Evolutionary conservation across 257 asterid genomes (phyloP).

Genomic region (Jasminum sambac): DNA sequence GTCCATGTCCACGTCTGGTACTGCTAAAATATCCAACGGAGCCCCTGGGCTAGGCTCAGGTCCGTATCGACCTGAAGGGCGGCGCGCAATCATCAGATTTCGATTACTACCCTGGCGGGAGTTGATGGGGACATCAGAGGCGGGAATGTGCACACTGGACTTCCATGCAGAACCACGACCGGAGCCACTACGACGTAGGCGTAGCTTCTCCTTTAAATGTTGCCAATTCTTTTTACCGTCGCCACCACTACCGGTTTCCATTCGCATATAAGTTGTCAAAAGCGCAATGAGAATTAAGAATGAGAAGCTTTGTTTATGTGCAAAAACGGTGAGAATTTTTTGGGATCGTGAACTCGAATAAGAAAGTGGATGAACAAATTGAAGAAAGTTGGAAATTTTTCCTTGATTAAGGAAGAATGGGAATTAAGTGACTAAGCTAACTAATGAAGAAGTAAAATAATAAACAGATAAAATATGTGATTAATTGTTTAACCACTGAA

Average conservation of each 20-base stretch:
- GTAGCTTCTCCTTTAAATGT: slow-evolving; percentile 57
- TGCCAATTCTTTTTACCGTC: slow-evolving; percentile 51
- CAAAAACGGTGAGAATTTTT: neutral
- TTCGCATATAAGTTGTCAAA: neutral
- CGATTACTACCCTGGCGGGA: slow-evolving; percentile 7
- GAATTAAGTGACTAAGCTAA: too few species aligned
- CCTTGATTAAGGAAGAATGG: too few species aligned
- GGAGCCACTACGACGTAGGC: slow-evolving; percentile 38
- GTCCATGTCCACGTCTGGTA: slow-evolving; percentile 11
- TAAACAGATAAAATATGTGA: too few species aligned
- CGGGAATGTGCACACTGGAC: slow-evolving; percentile 58
- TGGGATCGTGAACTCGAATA: neutral
- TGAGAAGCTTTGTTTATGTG: too few species aligned
- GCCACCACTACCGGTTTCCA: neutral
- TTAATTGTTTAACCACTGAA: too few species aligned
- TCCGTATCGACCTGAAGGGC: slow-evolving; percentile 36
- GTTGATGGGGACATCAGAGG: slow-evolving; percentile 63
- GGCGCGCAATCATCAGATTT: slow-evolving; percentile 33
- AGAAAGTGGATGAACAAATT: neutral
- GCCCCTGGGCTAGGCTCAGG: slow-evolving; percentile 22
- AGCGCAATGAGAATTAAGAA: neutral
- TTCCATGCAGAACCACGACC: slow-evolving; percentile 54
- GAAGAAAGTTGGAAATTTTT: neutral
- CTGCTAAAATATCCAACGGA: slow-evolving; percentile 28
- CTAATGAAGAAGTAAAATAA: too few species aligned